Conservation (phyloP, 1,284 basidiomycete species). For the Tilletiopsis washingtonensis region DNA sequence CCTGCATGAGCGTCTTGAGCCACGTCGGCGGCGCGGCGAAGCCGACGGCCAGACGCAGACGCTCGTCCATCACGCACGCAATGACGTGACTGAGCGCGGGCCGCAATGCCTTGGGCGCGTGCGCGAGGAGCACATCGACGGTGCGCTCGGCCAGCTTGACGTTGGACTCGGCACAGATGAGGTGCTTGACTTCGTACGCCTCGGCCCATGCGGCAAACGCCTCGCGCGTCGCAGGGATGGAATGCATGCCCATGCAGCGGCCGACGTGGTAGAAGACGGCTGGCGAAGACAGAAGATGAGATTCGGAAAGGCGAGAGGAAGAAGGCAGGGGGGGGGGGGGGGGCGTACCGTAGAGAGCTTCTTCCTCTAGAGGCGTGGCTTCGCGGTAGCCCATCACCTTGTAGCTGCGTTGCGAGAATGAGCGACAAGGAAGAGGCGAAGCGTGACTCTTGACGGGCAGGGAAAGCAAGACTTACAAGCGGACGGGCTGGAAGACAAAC, state of each 20-base stretch:
- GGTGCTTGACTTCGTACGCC: slow-evolving; percentile 15
- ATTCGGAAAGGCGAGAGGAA: too few species aligned
- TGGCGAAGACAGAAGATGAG: too few species aligned
- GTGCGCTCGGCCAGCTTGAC: slow-evolving; percentile 20
- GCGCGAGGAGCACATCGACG: slow-evolving; percentile 14
- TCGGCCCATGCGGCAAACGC: slow-evolving; percentile 15
- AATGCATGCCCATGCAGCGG: slow-evolving; percentile 17
- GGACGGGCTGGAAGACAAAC: slow-evolving; percentile 16
- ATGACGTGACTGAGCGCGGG: slow-evolving; percentile 10
- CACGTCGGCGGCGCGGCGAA: slow-evolving; percentile 7
- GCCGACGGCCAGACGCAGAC: slow-evolving; percentile 14
- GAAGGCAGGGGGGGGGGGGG: too few species aligned
- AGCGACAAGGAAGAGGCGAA: too few species aligned
- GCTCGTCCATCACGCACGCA: slow-evolving; percentile 16
- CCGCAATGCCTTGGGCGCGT: neutral
- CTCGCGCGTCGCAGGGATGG: slow-evolving; percentile 14
- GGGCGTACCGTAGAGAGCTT: slow-evolving; percentile 25
- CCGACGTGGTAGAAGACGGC: slow-evolving; percentile 20
- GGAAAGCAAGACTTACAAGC: neutral
- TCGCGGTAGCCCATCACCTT: slow-evolving; percentile 13
- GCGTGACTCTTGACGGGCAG: too few species aligned
- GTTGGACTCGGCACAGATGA: slow-evolving; percentile 15
- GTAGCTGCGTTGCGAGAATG: too few species aligned
- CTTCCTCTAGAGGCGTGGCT: slow-evolving; percentile 14
- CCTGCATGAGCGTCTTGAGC: slow-evolving; percentile 10